Conservation (phyloP, 1,284 basidiomycete species). For the Ustilago crameri region DNA sequence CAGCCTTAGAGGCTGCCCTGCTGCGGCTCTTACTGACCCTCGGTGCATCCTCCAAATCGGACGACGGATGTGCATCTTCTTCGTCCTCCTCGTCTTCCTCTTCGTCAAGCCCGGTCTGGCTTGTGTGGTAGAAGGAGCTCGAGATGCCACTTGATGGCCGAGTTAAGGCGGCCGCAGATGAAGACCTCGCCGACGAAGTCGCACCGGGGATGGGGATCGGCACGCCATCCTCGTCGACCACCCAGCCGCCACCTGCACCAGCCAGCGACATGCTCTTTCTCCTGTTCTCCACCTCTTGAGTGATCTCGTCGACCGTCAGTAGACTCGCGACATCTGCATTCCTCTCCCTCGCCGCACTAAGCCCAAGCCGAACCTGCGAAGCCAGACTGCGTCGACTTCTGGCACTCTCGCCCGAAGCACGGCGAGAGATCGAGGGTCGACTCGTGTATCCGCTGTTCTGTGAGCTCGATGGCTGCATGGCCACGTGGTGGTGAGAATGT, state of each 20-base stretch:
- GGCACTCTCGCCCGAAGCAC: constrained; percentile 56
- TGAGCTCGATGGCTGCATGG: constrained; percentile 19
- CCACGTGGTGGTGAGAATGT: constrained; percentile 11
- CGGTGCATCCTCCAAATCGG: constrained; percentile 33
- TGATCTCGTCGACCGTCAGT: constrained; percentile 96
- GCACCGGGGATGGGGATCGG: constrained; percentile 54
- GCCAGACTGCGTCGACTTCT: constrained; percentile 55
- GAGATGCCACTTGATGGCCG: constrained; percentile 48
- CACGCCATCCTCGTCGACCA: constrained; percentile 67
- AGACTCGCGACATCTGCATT: constrained; percentile 86
- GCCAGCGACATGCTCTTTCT: constrained; percentile 71
- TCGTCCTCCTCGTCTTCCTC: constrained; percentile 63
- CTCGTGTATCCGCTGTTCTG: constrained; percentile 17
- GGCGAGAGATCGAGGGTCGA: constrained; percentile 42
- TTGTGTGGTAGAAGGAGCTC: constrained; percentile 65
- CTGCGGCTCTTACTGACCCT: constrained; percentile 64
- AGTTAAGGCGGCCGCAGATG: constrained; percentile 44
- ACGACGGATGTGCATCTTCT: constrained; percentile 63
- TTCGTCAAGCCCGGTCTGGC: constrained; percentile 69
- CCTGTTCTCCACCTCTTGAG: constrained; percentile 91
- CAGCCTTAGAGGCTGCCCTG: constrained; percentile 62
- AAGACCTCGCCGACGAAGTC: constrained; percentile 21
- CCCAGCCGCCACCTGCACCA: constrained; percentile 43
- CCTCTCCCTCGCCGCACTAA: constrained; percentile 71
- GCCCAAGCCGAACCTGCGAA: constrained; percentile 48